phyloP scores from a whole-genome alignment of 257 asterid genomes.

The Galeopsis tetrahit region DNA sequence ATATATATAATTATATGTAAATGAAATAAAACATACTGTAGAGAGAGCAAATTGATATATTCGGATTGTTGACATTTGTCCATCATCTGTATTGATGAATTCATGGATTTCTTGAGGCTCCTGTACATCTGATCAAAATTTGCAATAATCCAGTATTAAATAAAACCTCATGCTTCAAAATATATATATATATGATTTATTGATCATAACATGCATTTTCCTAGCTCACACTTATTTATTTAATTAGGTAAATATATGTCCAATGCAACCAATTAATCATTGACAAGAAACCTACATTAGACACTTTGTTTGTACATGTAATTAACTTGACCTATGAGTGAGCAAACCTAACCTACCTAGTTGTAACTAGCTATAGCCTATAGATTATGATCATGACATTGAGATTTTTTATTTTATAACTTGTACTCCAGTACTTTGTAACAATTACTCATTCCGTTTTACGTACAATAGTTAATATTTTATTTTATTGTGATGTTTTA shows the following conservation, averaged over 20 bases:
- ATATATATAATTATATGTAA: not conserved
- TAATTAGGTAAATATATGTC: slow-evolving; percentile 5
- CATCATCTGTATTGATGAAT: slow-evolving; percentile 1
- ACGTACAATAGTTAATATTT: too few relatives aligned
- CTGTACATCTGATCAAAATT: slow-evolving; percentile 45
- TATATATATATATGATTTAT: not conserved
- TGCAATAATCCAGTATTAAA: not conserved
- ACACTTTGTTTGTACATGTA: slow-evolving; percentile 5
- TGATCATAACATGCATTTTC: not conserved
- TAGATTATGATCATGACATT: too few relatives aligned
- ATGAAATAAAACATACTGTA: slow-evolving; percentile 16
- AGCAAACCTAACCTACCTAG: slow-evolving; percentile 37
- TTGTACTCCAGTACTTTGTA: too few relatives aligned
- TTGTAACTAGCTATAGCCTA: not conserved
- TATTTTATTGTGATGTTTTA: too few relatives aligned
- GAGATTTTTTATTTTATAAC: too few relatives aligned
- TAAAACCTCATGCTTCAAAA: not conserved
- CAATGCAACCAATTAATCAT: slow-evolving; percentile 7
- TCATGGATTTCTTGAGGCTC: slow-evolving; percentile 36
- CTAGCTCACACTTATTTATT: too few relatives aligned
- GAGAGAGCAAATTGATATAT: slow-evolving; percentile 16
- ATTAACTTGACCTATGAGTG: not conserved
- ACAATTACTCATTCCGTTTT: too few relatives aligned
- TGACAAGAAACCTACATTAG: not conserved
- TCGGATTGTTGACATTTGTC: not conserved